Percentiles rank a stretch among this genome's conserved stretches.
Conservation (phyloP, 768 basidiomycete genomes). For the Pleurotus cornucopiae region DNA sequence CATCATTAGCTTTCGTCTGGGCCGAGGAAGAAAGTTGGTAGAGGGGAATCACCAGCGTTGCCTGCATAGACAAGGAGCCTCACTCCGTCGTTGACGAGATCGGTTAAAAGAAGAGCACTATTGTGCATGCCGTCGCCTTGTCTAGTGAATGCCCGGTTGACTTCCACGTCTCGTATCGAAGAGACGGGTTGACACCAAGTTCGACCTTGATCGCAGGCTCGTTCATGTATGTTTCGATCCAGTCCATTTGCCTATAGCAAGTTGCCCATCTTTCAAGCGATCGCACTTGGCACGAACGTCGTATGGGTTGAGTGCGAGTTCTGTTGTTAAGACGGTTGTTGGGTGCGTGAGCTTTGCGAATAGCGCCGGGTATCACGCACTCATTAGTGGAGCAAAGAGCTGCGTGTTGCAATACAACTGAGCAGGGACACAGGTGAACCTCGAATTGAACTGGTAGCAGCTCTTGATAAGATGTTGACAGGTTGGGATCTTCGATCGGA, state of each 20-base stretch:
- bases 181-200: slow-evolving; percentile 63
- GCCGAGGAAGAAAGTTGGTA: slow-evolving; percentile 3
- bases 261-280: slow-evolving; percentile 57
- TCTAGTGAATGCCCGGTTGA: slow-evolving; percentile 76
- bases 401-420: slow-evolving; percentile 76
- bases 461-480: slow-evolving; percentile 71
- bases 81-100: slow-evolving; percentile 79
- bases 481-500: slow-evolving; percentile 62
- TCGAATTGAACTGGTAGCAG: slow-evolving; percentile 62
- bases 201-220: slow-evolving; percentile 69
- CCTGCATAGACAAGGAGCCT: slow-evolving; percentile 88
- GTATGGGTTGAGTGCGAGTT: slow-evolving; percentile 82
- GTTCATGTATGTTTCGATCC: slow-evolving; percentile 91
- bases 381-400: slow-evolving; percentile 65
- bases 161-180: slow-evolving; percentile 64
- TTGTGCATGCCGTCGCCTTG: slow-evolving; percentile 90
- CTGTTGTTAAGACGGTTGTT: slow-evolving; percentile 25
- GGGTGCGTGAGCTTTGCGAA: neutral
- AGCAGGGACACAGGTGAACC: slow-evolving; percentile 71
- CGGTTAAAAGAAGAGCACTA: slow-evolving; percentile 71
- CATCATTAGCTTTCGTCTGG: slow-evolving; percentile 9
- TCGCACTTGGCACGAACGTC: slow-evolving; percentile 81
- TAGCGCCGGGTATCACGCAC: slow-evolving; percentile 34
- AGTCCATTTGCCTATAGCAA: slow-evolving; percentile 81
- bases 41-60: slow-evolving; percentile 55